Evolutionary conservation across 1,284 basidiomycete species (phyloP), one percentile per base, ranked within the genome.

Genomic region (Schizopora paradoxa): DNA sequence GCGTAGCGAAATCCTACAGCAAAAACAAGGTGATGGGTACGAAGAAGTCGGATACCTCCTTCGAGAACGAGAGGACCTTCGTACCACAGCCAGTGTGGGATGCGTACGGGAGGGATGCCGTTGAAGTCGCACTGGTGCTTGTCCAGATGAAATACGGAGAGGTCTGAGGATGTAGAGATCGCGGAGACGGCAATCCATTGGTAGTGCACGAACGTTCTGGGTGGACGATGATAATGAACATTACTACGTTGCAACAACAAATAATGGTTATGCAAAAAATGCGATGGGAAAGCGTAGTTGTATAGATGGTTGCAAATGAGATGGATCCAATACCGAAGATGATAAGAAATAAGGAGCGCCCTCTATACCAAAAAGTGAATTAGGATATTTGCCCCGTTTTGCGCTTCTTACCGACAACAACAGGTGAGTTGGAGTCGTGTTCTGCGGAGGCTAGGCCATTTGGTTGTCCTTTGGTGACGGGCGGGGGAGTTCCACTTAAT

Each of bases 331-430:
- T 19, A 35, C 14, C 10, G 22, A 22, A 35, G 33, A 6, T 22
- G 7, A 35, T n/a, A 35, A n/a, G 22, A 16, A 35, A 22, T 35
- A 22, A 14, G 18, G 33, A 35, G 21, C 21, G 22, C 3, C 31
- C 43, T 44, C 39, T 34, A 37, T 28, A 45, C 48, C 35, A 43
- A 33, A 35, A 48, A 47, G 33, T 42, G 41, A 45, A 34, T 37
- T 28, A 35, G 23, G 31, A 41, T 13, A 43, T 36, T 28, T 41
- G 31, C 36, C 59, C 61, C 52, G 63, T 68, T 56, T 67, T 69
- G 37, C 67, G 58, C 52, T 69, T 69, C 58, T 63, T 62, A 7
- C 66, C 65, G 18, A 52, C 50, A n/a, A 49, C 43, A 18, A 54
- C 54, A 14, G 60, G 54, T 26, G 63, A 53, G 16, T n/a, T n/a